Base-by-base conservation (phyloP, 2,329 filamentous ascomycete species). In the Alternaria sp. region DNA sequence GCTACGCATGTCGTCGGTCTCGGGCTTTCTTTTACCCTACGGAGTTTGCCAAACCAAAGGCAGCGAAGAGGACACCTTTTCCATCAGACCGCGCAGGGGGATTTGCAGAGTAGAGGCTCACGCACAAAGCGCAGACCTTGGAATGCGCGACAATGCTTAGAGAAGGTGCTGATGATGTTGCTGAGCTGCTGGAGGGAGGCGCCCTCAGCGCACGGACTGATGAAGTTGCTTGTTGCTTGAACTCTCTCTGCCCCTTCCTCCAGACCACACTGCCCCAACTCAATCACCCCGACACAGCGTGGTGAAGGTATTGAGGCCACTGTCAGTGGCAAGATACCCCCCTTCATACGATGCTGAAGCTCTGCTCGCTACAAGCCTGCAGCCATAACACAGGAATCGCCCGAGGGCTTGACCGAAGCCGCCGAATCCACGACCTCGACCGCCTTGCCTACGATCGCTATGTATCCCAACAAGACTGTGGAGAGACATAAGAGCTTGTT, bases 361-460 rank as follows among this genome's bases (percentile, higher is more conserved):
- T 36, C 26, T 39, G 47, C 22, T 47, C 20, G 14, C n/a, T 18
- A 8, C 38, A 36, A 34, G 38, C 26, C 16, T 18, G 14, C 8
- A 5, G 9, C 26, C 5, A 26, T 41, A 36, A n/a, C 28, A 58
- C 14, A 44, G 20, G 24, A 24, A 12, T 20, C 16, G 56, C 16
- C 43, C 42, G 55, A 59, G 20, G 54, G 51, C 22, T 41, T 24
- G 11, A 38, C 51, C 51, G 49, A 59, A 59, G 43, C 53, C 43
- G 24, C 36, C 34, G 36, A 48, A 46, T 54, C 51, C 46, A 30
- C 43, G 36, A 14, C 56, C 48, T 28, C 12, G n/a, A 42, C 26
- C 38, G 11, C 41, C 24, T n/a, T 28, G 30, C 28, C 20, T 20
- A n/a, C 38, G 3, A 53, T 43, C 51, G 39, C 51, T 7, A n/a